phyloP scores from a whole-genome alignment of 805 yeast genomes.

The Lachancea lanzarotensis region DNA sequence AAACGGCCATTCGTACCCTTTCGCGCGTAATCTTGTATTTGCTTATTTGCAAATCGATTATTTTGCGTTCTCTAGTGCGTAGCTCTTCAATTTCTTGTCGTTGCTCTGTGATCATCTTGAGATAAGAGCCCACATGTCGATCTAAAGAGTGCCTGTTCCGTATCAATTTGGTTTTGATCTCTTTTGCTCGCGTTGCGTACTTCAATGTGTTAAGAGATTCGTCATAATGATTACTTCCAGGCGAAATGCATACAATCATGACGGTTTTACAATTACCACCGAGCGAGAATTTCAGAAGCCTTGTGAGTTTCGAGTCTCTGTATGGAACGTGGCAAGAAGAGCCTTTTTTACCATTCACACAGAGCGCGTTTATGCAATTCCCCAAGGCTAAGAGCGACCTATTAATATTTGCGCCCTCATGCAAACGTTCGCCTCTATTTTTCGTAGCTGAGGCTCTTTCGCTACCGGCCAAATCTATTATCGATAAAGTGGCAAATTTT shows the following conservation, averaged over 20 bases:
- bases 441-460: conserved; percentile 89
- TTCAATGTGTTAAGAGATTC: conserved; percentile 87
- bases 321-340: conserved; percentile 68
- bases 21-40: conserved; percentile 34
- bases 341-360: conserved; percentile 55
- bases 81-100: conserved; percentile 66
- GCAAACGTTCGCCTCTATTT: conserved; percentile 72
- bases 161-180: conserved; percentile 72
- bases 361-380: conserved; percentile 86
- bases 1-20: conserved; percentile 35
- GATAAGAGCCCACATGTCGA: conserved; percentile 77
- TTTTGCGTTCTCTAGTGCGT: conserved; percentile 44
- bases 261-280: conserved; percentile 95
- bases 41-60: conserved; percentile 36
- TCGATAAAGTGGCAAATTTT: conserved; percentile 71
- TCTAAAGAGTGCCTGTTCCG: conserved; percentile 71
- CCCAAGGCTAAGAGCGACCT: conserved; percentile 84
- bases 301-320: conserved; percentile 82
- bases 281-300: conserved; percentile 78
- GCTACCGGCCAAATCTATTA: conserved; percentile 91
- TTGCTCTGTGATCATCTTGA: conserved; percentile 79
- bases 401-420: conserved; percentile 93
- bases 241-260: conserved; percentile 92
- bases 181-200: conserved; percentile 88
- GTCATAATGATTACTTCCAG: conserved; percentile 81